Evolutionary conservation across 352 stramenopile species (phyloP), one percentile per base, ranked within the genome.

Genomic region (Discostella stelligera): DNA sequence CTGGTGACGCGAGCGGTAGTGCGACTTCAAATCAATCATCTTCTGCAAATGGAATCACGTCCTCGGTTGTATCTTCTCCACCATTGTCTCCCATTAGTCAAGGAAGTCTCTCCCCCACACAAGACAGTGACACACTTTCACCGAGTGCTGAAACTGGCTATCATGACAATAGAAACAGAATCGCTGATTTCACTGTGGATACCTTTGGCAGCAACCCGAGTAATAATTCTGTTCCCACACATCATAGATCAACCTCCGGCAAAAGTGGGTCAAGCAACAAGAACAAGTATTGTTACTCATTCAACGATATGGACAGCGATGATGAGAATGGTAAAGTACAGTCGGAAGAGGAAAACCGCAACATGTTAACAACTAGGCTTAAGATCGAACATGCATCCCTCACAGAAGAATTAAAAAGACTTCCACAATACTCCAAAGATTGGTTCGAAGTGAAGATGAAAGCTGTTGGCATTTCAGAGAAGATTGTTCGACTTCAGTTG

Each of bases 391-490:
- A 69, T 32, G 39, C 37, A 20, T 44, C 16, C 48, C 44, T 58
- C 30, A 46, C 52, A 23, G 30, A 62, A 25, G 27, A 71, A 53
- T 39, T 83, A 27, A 52, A 65, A 16, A 56, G 16, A 0, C 41
- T 64, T 1, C 64, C 65, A 3, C 48, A 72, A 74, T 79, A 74
- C 48, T 83, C 76, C 6, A 61, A 79, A 25, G 66, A 80, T 32
- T 84, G 77, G 77, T 84, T 84, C 20, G 52, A 67, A 20, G 10
- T 66, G 20, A 84, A 84, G 49, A 74, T 66, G 0, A 77, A 66
- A 37, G 25, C 53, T 0, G 50, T 77, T 7, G 21, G 46, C 20
- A 21, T 84, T n/a, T 59, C 66, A 48, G 77, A 80, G 30, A 66
- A 69, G 55, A 71, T 84, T 14, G 70, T 77, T 16, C 23, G 71